phyloP scores from a whole-genome alignment of 2,329 filamentous ascomycete genomes.

The Botryosphaeria dothidea region DNA sequence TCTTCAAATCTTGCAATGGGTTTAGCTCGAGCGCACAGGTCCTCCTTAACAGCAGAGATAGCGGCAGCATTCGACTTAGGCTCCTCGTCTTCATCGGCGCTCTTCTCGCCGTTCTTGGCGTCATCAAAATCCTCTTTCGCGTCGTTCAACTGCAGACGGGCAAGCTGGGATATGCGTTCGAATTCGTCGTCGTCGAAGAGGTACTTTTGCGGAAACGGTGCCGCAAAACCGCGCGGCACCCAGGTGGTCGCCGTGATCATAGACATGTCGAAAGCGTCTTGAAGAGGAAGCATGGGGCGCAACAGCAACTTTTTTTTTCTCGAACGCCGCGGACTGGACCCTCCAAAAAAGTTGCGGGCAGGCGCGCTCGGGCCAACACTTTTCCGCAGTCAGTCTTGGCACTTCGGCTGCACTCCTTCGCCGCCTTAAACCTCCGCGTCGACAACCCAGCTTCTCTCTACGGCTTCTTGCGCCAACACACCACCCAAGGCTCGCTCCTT shows the following conservation, averaged over 20 bases:
- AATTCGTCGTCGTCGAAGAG: conserved; percentile 55
- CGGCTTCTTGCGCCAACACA: too few relatives aligned
- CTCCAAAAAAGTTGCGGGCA: conserved; percentile 13
- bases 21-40: conserved; percentile 25
- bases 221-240: conserved; percentile 54
- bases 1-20: conserved; percentile 1
- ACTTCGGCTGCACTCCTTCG: neutral
- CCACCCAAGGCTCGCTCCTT: conserved; percentile 25
- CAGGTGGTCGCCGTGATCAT: conserved; percentile 57
- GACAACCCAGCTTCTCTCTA: too few relatives aligned
- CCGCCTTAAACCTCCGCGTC: conserved; percentile 13
- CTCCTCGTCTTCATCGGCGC: conserved; percentile 29
- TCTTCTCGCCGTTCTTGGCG: conserved; percentile 56
- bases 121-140: conserved; percentile 71
- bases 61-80: neutral
- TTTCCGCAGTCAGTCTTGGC: conserved; percentile 11
- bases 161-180: conserved; percentile 51
- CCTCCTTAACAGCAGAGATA: conserved; percentile 25
- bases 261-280: conserved; percentile 46
- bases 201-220: conserved; percentile 51
- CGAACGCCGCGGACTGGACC: neutral
- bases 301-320: conserved; percentile 9
- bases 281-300: neutral
- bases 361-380: conserved; percentile 2
- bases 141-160: conserved; percentile 77